Evolutionary conservation across 345 rosid genomes (phyloP).

Genomic region (Iberis pinnata): DNA sequence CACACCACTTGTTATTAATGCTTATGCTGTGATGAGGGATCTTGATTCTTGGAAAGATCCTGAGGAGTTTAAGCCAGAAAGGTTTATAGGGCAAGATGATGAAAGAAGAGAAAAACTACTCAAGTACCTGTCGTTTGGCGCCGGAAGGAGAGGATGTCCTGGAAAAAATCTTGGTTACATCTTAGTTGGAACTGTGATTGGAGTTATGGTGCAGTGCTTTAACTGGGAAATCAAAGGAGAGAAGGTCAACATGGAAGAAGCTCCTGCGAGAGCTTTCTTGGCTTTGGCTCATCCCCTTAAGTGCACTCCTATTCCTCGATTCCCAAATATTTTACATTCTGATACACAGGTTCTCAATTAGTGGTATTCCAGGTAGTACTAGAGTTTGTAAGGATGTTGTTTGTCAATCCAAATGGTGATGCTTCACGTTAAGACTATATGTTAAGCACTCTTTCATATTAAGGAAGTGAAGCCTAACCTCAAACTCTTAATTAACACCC

Average conservation of each 20-base stretch:
- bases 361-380: no score
- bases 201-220: conserved; percentile 25
- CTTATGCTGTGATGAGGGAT: conserved; percentile 7
- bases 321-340: not conserved
- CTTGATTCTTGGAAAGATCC: not conserved
- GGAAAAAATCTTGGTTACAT: conserved; percentile 1
- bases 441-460: no score
- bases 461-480: conserved; percentile 38
- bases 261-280: conserved; percentile 10
- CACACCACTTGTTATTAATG: not conserved
- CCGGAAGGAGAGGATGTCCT: conserved; percentile 29
- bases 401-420: no score
- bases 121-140: conserved; percentile 12
- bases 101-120: conserved; percentile 4
- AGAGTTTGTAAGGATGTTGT: no score
- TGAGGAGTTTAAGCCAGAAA: conserved; percentile 9
- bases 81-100: not conserved
- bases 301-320: conserved; percentile 8
- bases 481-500: conserved; percentile 79
- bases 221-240: conserved; percentile 19
- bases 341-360: not conserved
- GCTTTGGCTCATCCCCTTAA: conserved; percentile 20
- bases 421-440: no score
- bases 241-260: conserved; percentile 21
- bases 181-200: not conserved